A percentile compares a stretch with the other conserved stretches of the same genome.
These are phyloP conservation scores for Ascochyta clinopodiicola DNA, from an alignment of 2,329 filamentous ascomycete species.

Conservation along the genomic window DNA sequence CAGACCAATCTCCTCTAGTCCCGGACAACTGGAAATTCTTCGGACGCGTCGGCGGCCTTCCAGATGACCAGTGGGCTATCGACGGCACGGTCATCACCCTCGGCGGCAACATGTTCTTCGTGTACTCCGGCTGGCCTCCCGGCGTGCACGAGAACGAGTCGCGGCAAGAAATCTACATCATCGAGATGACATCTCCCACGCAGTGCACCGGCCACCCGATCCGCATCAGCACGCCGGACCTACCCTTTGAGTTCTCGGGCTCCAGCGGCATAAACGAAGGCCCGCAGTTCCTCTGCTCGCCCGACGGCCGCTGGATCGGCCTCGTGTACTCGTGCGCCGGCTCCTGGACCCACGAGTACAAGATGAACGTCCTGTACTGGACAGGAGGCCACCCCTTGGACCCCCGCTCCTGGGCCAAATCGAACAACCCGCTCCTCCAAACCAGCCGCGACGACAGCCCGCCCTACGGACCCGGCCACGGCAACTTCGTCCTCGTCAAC, in stretches of 20 bases:
- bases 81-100: constrained; percentile 55
- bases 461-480: constrained; percentile 56
- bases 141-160: constrained; percentile 44
- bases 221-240: constrained; percentile 50
- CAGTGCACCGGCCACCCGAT: constrained; percentile 45
- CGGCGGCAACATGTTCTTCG: constrained; percentile 49
- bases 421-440: constrained; percentile 48
- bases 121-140: constrained; percentile 56
- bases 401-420: constrained; percentile 49
- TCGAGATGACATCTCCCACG: constrained; percentile 47
- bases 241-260: constrained; percentile 51
- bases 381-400: constrained; percentile 51
- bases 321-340: constrained; percentile 57
- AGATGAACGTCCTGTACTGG: constrained; percentile 55
- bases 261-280: constrained; percentile 55
- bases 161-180: constrained; percentile 54
- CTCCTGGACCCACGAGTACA: constrained; percentile 57
- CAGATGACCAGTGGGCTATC: constrained; percentile 55
- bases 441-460: constrained; percentile 42
- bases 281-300: constrained; percentile 48
- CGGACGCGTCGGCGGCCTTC: constrained; percentile 51
- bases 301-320: constrained; percentile 50
- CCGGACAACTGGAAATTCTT: constrained; percentile 50
- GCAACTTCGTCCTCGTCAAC: constrained; percentile 51
- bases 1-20: constrained; percentile 38